Evolutionary conservation across 305 asterid species (phyloP).

Genomic region (Fraxinus xanthoxyloides): DNA sequence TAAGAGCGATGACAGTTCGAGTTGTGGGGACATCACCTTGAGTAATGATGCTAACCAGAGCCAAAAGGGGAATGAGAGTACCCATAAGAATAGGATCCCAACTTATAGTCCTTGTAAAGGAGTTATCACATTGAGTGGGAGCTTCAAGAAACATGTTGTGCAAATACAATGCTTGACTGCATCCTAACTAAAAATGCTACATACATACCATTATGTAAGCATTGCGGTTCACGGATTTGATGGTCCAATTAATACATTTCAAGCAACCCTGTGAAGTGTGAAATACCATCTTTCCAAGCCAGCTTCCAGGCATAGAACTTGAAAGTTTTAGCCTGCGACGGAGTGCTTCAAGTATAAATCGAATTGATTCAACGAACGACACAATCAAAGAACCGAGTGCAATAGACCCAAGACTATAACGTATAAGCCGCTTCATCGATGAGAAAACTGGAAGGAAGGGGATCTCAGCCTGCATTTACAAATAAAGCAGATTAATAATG

Average conservation of each 20-base stretch:
- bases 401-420: conserved; percentile 84
- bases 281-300: conserved; percentile 57
- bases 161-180: background rate
- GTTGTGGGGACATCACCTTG: background rate
- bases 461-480: conserved; percentile 60
- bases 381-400: conserved; percentile 86
- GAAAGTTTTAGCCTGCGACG: conserved; percentile 77
- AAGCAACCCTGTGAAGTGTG: conserved; percentile 62
- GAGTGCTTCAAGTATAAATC: conserved; percentile 79
- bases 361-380: conserved; percentile 69
- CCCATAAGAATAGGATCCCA: background rate
- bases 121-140: background rate
- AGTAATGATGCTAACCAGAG: background rate
- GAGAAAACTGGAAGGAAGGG: conserved; percentile 90
- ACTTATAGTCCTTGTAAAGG: background rate
- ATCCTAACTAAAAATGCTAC: background rate
- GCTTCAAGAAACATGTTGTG: background rate
- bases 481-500: background rate
- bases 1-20: background rate
- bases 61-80: background rate
- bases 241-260: conserved; percentile 64
- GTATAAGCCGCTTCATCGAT: conserved; percentile 87
- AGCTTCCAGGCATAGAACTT: conserved; percentile 54
- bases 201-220: conserved; percentile 86
- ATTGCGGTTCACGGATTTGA: conserved; percentile 86